A percentile compares a stretch with the other conserved stretches of the same genome.
Evolutionary conservation across 169 alveolate species (phyloP).

Genomic region (Plasmodium fragile): DNA sequence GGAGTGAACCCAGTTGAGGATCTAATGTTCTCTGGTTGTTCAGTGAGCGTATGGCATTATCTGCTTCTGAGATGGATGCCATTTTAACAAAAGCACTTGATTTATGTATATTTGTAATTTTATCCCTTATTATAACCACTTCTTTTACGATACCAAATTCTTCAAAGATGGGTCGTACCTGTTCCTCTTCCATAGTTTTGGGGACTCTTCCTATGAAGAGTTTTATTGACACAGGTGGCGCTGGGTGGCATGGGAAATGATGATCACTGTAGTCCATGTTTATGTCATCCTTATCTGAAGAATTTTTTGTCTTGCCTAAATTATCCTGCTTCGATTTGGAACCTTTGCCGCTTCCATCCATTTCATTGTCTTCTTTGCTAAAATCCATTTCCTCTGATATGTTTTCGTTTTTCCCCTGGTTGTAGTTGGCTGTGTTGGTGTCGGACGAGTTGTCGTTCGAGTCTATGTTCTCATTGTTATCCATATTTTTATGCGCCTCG

Average conservation of each 20-base stretch:
- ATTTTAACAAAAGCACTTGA: constrained; percentile 87
- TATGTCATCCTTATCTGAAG: constrained; percentile 61
- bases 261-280: constrained; percentile 45
- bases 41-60: constrained; percentile 90
- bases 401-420: constrained; percentile 52
- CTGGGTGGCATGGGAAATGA: constrained; percentile 87
- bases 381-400: constrained; percentile 55
- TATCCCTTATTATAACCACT: constrained; percentile 88
- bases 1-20: constrained; percentile 89
- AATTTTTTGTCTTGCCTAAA: constrained; percentile 14
- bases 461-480: constrained; percentile 70
- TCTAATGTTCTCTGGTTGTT: constrained; percentile 87
- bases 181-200: constrained; percentile 86
- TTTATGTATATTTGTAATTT: constrained; percentile 89
- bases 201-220: constrained; percentile 93
- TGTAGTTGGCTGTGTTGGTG: constrained; percentile 55
- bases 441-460: constrained; percentile 72
- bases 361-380: constrained; percentile 51
- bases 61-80: constrained; percentile 94
- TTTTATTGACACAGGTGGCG: constrained; percentile 93
- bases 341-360: constrained; percentile 15
- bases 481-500: constrained; percentile 31
- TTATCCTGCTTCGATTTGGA: constrained; percentile 32
- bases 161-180: constrained; percentile 86
- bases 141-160: constrained; percentile 92